These are phyloP conservation scores for Pseudogymnoascus sp. DNA, from an alignment of 2,329 filamentous ascomycete species.

Conservation along the genomic window DNA sequence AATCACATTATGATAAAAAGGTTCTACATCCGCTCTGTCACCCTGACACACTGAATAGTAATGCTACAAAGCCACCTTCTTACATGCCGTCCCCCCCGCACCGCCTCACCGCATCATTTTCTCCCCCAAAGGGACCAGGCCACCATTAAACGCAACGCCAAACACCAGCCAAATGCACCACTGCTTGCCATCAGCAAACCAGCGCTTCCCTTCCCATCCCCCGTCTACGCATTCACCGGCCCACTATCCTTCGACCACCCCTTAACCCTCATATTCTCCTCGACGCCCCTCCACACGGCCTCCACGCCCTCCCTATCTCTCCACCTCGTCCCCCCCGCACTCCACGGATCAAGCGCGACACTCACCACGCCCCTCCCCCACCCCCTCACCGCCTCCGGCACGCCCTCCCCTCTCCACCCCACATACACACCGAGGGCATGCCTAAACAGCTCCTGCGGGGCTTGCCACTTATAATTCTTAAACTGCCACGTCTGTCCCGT, in stretches of 20 bases:
- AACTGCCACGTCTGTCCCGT: conserved; percentile 98
- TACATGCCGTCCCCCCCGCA: not conserved
- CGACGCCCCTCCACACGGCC: conserved; percentile 82
- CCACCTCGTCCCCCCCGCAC: conserved; percentile 52
- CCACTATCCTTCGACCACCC: conserved; percentile 73
- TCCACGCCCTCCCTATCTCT: conserved; percentile 90
- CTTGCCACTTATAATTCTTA: conserved; percentile 94
- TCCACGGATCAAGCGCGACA: conserved; percentile 79
- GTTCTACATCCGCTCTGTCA: not conserved
- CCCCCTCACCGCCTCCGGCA: conserved; percentile 67
- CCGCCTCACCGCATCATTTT: not conserved
- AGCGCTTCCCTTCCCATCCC: not conserved
- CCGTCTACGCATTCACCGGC: conserved; percentile 29
- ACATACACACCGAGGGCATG: conserved; percentile 83
- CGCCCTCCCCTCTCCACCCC: conserved; percentile 78
- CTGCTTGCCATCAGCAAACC: not conserved
- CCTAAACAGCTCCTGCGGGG: conserved; percentile 79
- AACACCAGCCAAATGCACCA: not conserved
- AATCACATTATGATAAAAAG: not conserved
- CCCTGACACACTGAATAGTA: not conserved
- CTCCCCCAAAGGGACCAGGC: not conserved
- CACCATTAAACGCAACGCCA: not conserved
- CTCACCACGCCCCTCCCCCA: conserved; percentile 81
- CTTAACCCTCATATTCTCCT: conserved; percentile 75
- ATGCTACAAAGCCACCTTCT: not conserved